These are phyloP conservation scores for Roridomyces roridus DNA, from an alignment of 768 basidiomycete species.

Conservation along the genomic window DNA sequence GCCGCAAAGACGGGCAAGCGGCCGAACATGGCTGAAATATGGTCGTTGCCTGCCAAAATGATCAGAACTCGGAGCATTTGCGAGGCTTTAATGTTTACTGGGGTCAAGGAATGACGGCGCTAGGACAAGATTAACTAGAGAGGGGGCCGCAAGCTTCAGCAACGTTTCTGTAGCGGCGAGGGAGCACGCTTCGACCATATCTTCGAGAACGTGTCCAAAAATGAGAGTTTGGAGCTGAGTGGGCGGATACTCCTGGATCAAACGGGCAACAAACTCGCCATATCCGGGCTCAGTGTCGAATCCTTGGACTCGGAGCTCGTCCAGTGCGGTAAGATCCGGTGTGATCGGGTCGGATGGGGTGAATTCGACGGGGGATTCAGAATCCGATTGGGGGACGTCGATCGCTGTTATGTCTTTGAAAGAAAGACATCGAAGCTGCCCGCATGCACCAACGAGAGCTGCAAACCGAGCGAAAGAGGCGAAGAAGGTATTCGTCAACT, in stretches of 20 bases:
- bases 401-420: neutral
- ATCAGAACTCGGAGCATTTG: neutral
- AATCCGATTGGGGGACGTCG: neutral
- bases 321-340: neutral
- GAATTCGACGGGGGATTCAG: neutral
- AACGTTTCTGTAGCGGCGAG: neutral
- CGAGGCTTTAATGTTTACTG: no score
- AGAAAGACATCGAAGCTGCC: neutral
- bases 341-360: no score
- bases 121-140: neutral
- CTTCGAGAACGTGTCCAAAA: neutral
- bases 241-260: neutral
- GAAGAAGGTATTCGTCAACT: no score
- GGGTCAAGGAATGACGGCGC: no score
- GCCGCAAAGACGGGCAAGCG: neutral
- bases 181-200: neutral
- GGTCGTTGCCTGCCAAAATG: neutral
- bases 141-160: neutral
- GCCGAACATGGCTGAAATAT: neutral
- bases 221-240: neutral
- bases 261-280: neutral
- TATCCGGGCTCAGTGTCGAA: no score
- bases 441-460: constrained; percentile 1
- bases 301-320: neutral
- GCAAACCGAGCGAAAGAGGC: no score